Conservation (phyloP, 2,329 filamentous ascomycete genomes). For the Sphaerulina vaccinii region DNA sequence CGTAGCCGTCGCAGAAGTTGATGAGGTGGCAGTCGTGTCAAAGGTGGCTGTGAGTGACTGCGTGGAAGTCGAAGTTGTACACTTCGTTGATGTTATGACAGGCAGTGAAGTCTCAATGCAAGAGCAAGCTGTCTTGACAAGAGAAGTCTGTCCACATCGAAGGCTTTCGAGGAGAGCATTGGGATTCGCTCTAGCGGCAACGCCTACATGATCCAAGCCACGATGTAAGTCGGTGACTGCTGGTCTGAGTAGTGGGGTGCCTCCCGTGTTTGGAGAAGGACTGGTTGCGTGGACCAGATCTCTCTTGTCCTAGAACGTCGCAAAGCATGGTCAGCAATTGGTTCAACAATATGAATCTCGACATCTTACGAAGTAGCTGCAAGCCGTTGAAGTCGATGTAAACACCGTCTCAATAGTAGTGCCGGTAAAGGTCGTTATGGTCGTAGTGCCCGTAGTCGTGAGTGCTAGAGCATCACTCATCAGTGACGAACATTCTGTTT, state of each 20-base stretch:
- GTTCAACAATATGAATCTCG: neutral
- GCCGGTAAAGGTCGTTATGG: neutral
- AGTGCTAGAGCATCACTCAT: too few relatives aligned
- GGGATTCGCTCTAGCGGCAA: neutral
- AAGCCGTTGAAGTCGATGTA: neutral
- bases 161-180: neutral
- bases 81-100: neutral
- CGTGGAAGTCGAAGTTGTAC: neutral
- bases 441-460: too few relatives aligned
- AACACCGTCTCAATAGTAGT: neutral
- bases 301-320: too few relatives aligned
- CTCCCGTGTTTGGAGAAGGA: neutral
- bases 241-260: too few relatives aligned
- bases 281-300: neutral
- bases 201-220: too few relatives aligned
- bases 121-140: neutral
- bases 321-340: neutral
- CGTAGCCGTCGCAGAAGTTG: neutral
- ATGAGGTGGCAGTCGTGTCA: neutral
- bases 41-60: neutral
- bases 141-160: neutral
- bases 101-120: neutral
- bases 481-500: too few relatives aligned
- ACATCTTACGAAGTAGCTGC: neutral
- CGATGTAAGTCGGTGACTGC: too few relatives aligned